These are phyloP conservation scores for Macroventuria anomochaeta DNA, from an alignment of 2,329 filamentous ascomycete genomes.

Conservation along the genomic window DNA sequence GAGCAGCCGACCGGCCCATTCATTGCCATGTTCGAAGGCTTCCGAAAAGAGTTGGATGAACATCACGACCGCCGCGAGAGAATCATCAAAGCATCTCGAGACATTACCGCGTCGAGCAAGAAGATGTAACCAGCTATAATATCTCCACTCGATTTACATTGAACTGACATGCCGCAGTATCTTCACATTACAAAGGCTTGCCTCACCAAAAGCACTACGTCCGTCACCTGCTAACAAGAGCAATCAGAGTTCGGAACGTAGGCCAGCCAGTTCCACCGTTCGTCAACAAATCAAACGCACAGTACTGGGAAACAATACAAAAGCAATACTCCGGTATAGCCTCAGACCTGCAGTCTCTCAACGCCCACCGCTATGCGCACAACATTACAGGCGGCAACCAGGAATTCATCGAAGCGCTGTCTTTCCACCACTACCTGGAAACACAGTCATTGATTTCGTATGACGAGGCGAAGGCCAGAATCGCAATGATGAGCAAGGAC, in stretches of 20 bases:
- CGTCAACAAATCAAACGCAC: constrained; percentile 73
- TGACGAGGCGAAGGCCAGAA: constrained; percentile 59
- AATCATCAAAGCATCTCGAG: constrained; percentile 87
- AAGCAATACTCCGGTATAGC: constrained; percentile 71
- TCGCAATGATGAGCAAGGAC: constrained; percentile 44
- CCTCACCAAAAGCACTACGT: not conserved
- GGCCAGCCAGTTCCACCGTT: constrained; percentile 69
- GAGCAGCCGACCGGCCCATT: constrained; percentile 52
- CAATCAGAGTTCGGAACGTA: constrained; percentile 65
- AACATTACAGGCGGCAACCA: constrained; percentile 83
- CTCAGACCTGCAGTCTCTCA: constrained; percentile 76
- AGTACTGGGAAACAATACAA: constrained; percentile 73
- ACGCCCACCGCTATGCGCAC: constrained; percentile 80
- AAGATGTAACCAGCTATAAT: constrained; percentile 72
- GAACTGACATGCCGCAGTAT: constrained; percentile 62
- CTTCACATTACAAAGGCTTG: constrained; percentile 79
- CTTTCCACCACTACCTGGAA: constrained; percentile 86
- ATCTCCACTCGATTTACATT: no score
- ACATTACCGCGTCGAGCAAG: constrained; percentile 93
- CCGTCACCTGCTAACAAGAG: constrained; percentile 12
- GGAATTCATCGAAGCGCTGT: constrained; percentile 91
- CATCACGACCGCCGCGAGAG: constrained; percentile 92
- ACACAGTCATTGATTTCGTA: constrained; percentile 76
- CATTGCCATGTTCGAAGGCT: constrained; percentile 79
- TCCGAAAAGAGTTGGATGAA: constrained; percentile 87